These are phyloP conservation scores for Trichocladium uniseriatum DNA, from an alignment of 495 filamentous ascomycete genomes.

Conservation along the genomic window DNA sequence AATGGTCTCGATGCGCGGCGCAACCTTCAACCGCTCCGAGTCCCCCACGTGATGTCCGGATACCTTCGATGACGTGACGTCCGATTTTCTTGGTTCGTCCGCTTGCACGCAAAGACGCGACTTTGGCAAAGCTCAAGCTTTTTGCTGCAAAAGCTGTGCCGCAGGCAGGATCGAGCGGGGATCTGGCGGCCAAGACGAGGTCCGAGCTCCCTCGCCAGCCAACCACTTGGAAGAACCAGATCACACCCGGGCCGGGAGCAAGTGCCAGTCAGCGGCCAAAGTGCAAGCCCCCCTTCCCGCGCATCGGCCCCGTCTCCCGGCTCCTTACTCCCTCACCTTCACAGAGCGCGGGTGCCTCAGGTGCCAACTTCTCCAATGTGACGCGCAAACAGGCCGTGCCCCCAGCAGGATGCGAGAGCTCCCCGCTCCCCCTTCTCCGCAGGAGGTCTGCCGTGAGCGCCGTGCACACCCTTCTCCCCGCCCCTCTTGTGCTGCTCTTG, in stretches of 20 bases:
- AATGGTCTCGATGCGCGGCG: too few relatives aligned
- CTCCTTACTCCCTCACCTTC: too few relatives aligned
- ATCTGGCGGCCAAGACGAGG: conserved; percentile 1
- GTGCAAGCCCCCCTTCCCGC: neutral
- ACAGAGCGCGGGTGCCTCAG: conserved; percentile 8
- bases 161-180: neutral
- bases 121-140: neutral
- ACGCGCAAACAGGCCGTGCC: conserved; percentile 4
- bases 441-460: conserved; percentile 16
- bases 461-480: conserved; percentile 13
- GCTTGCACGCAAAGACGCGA: neutral
- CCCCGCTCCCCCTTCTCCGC: conserved; percentile 8
- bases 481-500: conserved; percentile 19
- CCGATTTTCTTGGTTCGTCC: neutral
- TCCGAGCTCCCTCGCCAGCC: conserved; percentile 12
- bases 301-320: neutral
- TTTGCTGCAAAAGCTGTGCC: neutral
- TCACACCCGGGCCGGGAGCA: neutral
- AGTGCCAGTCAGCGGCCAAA: neutral
- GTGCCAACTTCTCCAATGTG: conserved; percentile 9
- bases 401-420: conserved; percentile 6
- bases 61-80: neutral
- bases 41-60: too few relatives aligned
- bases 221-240: conserved; percentile 7
- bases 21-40: too few relatives aligned